Evolutionary conservation across 2,329 filamentous ascomycete genomes (phyloP), one percentile per base, ranked within the genome.

Genomic region (Cladorrhinum sp.): DNA sequence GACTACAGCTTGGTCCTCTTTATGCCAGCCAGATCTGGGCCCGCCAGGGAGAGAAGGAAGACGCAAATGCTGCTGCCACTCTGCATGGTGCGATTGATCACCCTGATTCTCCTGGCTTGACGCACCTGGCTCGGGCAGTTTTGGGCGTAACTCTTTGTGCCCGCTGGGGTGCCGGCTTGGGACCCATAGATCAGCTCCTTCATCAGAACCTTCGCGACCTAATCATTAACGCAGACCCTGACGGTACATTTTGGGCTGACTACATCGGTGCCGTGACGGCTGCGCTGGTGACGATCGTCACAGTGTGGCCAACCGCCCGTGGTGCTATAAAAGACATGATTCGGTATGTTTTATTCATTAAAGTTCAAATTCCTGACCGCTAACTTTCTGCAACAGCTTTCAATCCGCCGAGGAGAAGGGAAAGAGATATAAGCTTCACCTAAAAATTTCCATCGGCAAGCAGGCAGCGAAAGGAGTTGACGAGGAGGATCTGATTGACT

Each of bases 21-120:
- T 79, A 87, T 42, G 74, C 76, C 3, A 73, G 72, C 30, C 77
- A 80, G 26, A 78, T 84, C 16, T 87, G 85, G 84, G 70, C 73
- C 36, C 74, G 80, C 18, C 71, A 74, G 54, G 84, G 84, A 2
- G 74, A 80, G 59, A 74, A 80, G 57, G 73, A 75, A 21, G 79
- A 81, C 50, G 73, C 77, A 7, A 87, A 87, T 65, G 84, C 90
- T 0, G 83, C 89, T 2, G 84, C 85, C 55, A 88, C 88, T 7
- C 76, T 96, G n/a, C 86, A 92, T 67, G 80, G 85, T 63, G 89
- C 90, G 1, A 85, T 91, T 5, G 85, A 83, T 1, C 86, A 90
- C 0, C 80, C 93, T 1, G 82, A 84, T 14, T 81, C 83, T 1
- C 91, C 94, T 42, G 91, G 91, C 0, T 75, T 96, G 24, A 87